These are phyloP conservation scores for Ophiosphaerella korrae DNA, from an alignment of 2,329 filamentous ascomycete genomes.

Conservation along the genomic window DNA sequence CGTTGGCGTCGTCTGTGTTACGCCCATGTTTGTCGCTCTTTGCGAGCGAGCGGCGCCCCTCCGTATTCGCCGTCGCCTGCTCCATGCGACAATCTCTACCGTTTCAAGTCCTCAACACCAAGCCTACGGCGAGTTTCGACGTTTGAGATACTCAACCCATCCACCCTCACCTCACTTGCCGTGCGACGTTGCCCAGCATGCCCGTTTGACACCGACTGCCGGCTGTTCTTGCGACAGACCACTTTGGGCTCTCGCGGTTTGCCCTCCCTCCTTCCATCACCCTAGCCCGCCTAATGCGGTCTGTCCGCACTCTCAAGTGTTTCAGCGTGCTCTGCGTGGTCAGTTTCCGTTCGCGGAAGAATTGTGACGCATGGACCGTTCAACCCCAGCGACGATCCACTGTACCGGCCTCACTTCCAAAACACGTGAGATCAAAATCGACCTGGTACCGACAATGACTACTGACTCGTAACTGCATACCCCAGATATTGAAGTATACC, in stretches of 20 bases:
- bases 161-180: slow-evolving; percentile 6
- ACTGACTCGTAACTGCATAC: slow-evolving; percentile 8
- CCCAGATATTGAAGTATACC: no score
- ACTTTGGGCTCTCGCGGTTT: background rate
- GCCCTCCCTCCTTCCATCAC: slow-evolving; percentile 6
- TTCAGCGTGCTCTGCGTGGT: slow-evolving; percentile 13
- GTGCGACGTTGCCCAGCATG: slow-evolving; percentile 9
- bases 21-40: slow-evolving; percentile 1
- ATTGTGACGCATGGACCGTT: slow-evolving; percentile 4
- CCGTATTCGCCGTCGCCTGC: slow-evolving; percentile 11
- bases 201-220: slow-evolving; percentile 3
- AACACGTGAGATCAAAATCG: slow-evolving; percentile 16
- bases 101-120: slow-evolving; percentile 18
- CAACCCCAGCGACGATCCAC: slow-evolving; percentile 19
- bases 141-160: slow-evolving; percentile 4
- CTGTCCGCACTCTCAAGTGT: slow-evolving; percentile 12
- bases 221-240: slow-evolving; percentile 10
- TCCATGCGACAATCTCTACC: slow-evolving; percentile 16
- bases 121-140: slow-evolving; percentile 16
- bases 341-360: slow-evolving; percentile 12
- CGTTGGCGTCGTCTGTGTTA: slow-evolving; percentile 20
- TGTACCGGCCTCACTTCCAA: slow-evolving; percentile 6
- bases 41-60: slow-evolving; percentile 15
- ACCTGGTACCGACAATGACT: background rate
- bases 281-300: slow-evolving; percentile 12